Evolutionary conservation across 139 green algal genomes (phyloP).

Genomic region (Coelastrella sp.): DNA sequence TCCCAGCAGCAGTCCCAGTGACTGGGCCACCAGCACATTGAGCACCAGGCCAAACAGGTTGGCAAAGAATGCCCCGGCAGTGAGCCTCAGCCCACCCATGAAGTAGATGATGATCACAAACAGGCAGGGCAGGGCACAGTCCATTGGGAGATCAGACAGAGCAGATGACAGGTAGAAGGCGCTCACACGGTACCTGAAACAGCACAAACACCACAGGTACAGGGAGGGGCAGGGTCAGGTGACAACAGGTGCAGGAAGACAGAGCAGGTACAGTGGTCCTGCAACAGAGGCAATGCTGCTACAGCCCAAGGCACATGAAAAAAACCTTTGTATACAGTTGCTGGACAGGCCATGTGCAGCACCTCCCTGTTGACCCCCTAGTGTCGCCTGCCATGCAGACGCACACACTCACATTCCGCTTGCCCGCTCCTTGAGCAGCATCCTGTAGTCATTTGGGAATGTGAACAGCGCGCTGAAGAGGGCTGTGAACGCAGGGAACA

Average conservation of each 20-base stretch:
- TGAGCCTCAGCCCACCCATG: slow-evolving; percentile 61
- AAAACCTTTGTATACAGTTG: not conserved
- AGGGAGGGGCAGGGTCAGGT: not conserved
- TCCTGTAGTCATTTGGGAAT: slow-evolving; percentile 67
- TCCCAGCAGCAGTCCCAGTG: slow-evolving; percentile 79
- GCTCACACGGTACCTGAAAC: slow-evolving; percentile 75
- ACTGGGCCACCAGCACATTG: slow-evolving; percentile 71
- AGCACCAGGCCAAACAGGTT: slow-evolving; percentile 32
- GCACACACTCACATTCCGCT: slow-evolving; percentile 71
- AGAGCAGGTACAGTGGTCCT: not conserved
- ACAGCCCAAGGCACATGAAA: not conserved
- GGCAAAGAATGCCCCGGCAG: slow-evolving; percentile 58
- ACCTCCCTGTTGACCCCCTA: no score
- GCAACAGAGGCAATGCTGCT: not conserved
- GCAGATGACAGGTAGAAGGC: slow-evolving; percentile 87
- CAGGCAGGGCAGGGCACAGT: slow-evolving; percentile 70
- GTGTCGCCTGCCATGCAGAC: not conserved
- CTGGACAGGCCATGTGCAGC: not conserved
- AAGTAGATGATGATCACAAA: slow-evolving; percentile 78
- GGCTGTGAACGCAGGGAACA: slow-evolving; percentile 67
- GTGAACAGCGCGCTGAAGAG: slow-evolving; percentile 68
- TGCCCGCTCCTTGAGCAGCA: slow-evolving; percentile 74
- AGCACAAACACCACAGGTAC: not conserved
- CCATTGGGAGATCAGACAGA: slow-evolving; percentile 79
- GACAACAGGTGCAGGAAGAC: not conserved